Conservation (phyloP, 2,329 filamentous ascomycete genomes). For the Clarireedia homoeocarpa region DNA sequence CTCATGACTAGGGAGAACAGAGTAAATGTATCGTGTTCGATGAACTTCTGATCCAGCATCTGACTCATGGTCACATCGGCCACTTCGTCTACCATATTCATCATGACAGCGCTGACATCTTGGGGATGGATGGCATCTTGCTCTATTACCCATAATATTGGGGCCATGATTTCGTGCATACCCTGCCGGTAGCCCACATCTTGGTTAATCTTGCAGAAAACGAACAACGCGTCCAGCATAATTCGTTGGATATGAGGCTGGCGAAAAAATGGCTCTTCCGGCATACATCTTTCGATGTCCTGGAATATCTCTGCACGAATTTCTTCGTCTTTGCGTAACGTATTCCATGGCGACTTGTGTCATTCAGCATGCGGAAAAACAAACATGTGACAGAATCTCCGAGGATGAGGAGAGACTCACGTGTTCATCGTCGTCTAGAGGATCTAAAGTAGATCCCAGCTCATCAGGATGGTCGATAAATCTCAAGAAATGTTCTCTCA, state of each 20-base stretch:
- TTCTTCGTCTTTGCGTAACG: constrained; percentile 74
- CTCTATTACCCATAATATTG: constrained; percentile 77
- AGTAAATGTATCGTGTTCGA: constrained; percentile 87
- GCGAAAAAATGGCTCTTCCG: constrained; percentile 86
- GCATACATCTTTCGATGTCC: constrained; percentile 85
- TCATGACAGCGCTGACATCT: constrained; percentile 24
- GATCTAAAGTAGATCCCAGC: constrained; percentile 67
- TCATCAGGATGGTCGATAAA: constrained; percentile 81
- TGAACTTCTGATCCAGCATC: constrained; percentile 61
- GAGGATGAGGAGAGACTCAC: constrained; percentile 30
- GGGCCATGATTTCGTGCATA: constrained; percentile 94
- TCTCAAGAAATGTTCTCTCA: constrained; percentile 67
- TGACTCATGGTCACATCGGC: constrained; percentile 40
- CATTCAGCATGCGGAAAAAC: constrained; percentile 33
- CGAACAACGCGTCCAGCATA: constrained; percentile 82
- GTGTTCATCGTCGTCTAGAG: constrained; percentile 70
- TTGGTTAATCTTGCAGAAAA: constrained; percentile 90
- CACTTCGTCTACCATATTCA: constrained; percentile 20
- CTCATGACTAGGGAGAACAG: constrained; percentile 86
- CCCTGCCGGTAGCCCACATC: constrained; percentile 88
- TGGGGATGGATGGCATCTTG: constrained; percentile 62
- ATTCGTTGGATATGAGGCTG: constrained; percentile 68
- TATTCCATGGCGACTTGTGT: constrained; percentile 80
- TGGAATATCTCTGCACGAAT: constrained; percentile 85
- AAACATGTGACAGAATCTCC: background rate